Evolutionary conservation across 257 asterid genomes (phyloP).

Genomic region (Primulina tabacum): DNA sequence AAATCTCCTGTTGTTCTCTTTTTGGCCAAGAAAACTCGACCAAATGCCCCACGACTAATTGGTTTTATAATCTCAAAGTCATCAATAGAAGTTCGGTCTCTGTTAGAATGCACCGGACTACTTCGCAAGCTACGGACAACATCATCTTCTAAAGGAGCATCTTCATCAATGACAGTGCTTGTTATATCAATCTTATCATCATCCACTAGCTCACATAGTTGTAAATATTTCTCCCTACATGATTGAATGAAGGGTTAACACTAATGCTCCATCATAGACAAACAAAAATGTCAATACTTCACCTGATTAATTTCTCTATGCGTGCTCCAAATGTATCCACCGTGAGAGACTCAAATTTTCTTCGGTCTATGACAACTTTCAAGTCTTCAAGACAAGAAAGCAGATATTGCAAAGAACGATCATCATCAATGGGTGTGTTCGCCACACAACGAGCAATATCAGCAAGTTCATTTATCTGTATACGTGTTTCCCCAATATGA

Average conservation of each 20-base stretch:
- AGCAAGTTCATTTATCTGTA: constrained; percentile 96
- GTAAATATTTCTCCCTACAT: constrained; percentile 92
- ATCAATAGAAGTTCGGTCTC: constrained; percentile 96
- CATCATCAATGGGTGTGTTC: constrained; percentile 85
- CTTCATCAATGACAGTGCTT: constrained; percentile 95
- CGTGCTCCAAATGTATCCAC: constrained; percentile 99
- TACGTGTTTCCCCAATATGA: constrained; percentile 20
- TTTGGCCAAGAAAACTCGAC: constrained; percentile 94
- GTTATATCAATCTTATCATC: constrained; percentile 88
- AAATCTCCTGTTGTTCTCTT: constrained; percentile 95
- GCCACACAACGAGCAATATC: constrained; percentile 97
- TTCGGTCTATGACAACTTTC: constrained; percentile 76
- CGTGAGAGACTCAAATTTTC: constrained; percentile 87
- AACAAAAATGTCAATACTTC: constrained; percentile 23
- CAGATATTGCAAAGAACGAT: constrained; percentile 70
- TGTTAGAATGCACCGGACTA: constrained; percentile 85
- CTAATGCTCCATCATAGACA: constrained; percentile 1
- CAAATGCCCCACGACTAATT: constrained; percentile 99
- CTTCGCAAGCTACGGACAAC: constrained; percentile 93
- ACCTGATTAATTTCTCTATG: constrained; percentile 93
- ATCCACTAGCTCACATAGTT: constrained; percentile 89
- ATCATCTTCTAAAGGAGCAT: constrained; percentile 96
- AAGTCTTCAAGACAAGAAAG: constrained; percentile 95
- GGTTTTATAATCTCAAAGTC: constrained; percentile 98
- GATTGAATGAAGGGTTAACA: constrained; percentile 23